Evolutionary conservation across 805 yeast genomes (phyloP), one percentile per base, ranked within the genome.

Genomic region (Ogataea dorogensis): DNA sequence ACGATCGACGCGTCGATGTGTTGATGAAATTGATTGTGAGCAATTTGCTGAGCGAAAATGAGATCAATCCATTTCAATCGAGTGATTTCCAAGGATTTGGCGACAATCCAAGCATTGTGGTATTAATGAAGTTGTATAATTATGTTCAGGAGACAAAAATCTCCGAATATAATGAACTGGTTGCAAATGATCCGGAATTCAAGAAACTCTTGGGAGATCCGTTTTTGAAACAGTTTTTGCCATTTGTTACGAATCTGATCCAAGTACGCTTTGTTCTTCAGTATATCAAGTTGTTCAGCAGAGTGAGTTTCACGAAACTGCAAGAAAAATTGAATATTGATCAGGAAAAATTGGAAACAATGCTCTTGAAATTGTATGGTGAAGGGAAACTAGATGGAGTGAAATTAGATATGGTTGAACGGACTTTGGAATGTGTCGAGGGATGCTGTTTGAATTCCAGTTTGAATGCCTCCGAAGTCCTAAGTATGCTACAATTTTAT

Each of bases 11-110:
- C 46, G 64, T 76, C 10, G 64, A 65, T 24, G 73, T 81, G 4
- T 64, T 86, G 44, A 75, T 75, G 44, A 79, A 77, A 56, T 68
- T 80, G 38, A 76, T 81, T 2, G 51, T 86, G 14, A 72, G 81
- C 17, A 74, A 82, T 5, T 60, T 83, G 32, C 62, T 86, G 28
- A 68, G 77, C n/a, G 80, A 79, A 36, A 77, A 71, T 28, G 80
- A 75, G 43, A 74, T 83, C 36, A 78, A 80, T 49, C 86, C 86
- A 2, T 81, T 83, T 49, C 83, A 79, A 44, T 75, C 86, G 0
- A 84, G 78, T 50, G 91, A 83, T 55, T 79, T 85, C 35, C 63
- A 61, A 38, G 61, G 64, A 7, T 59, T 60, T 35, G 25, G 51
- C 7, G 49, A 50, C 24, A 14, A 44, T 2, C 33, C 42, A 5